Percentiles rank a stretch among this genome's conserved stretches.
Conservation (phyloP, 768 basidiomycete species). For the Pleurotus cornucopiae region DNA sequence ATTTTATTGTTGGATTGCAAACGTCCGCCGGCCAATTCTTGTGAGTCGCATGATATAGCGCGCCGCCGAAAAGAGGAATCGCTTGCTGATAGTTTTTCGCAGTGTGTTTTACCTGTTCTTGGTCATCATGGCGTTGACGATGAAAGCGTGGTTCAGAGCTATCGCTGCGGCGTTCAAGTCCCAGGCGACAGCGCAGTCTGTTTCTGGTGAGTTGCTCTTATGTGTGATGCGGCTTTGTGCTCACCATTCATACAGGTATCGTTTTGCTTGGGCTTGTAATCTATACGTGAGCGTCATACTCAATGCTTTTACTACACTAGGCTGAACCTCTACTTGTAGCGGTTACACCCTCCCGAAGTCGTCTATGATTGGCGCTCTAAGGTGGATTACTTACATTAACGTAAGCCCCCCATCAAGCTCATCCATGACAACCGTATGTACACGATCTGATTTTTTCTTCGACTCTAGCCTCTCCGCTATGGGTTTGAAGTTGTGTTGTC, state of each 20-base stretch:
- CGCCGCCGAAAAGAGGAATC: neutral
- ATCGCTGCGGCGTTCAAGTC: slow-evolving; percentile 43
- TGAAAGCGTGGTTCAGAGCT: slow-evolving; percentile 62
- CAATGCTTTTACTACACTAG: neutral
- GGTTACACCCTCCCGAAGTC: slow-evolving; percentile 51
- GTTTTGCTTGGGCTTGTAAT: slow-evolving; percentile 45
- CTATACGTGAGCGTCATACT: slow-evolving; percentile 25
- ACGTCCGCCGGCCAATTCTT: slow-evolving; percentile 45
- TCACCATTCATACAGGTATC: slow-evolving; percentile 15
- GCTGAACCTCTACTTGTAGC: slow-evolving; percentile 11
- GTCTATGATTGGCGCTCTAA: slow-evolving; percentile 48
- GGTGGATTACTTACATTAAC: slow-evolving; percentile 50
- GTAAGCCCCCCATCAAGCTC: slow-evolving; percentile 19
- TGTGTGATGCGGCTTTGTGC: neutral
- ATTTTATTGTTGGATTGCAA: slow-evolving; percentile 50
- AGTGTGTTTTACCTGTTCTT: slow-evolving; percentile 47
- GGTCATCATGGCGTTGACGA: slow-evolving; percentile 46
- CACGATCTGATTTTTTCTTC: slow-evolving; percentile 12
- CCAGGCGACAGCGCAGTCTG: slow-evolving; percentile 44
- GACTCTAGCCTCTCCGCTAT: slow-evolving; percentile 40
- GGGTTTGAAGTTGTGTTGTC: slow-evolving; percentile 55
- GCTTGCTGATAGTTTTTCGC: neutral
- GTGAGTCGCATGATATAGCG: slow-evolving; percentile 25
- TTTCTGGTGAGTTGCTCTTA: slow-evolving; percentile 32
- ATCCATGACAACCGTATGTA: slow-evolving; percentile 1